These are phyloP conservation scores for Penicillium sp. DNA, from an alignment of 2,329 filamentous ascomycete species.

Conservation along the genomic window DNA sequence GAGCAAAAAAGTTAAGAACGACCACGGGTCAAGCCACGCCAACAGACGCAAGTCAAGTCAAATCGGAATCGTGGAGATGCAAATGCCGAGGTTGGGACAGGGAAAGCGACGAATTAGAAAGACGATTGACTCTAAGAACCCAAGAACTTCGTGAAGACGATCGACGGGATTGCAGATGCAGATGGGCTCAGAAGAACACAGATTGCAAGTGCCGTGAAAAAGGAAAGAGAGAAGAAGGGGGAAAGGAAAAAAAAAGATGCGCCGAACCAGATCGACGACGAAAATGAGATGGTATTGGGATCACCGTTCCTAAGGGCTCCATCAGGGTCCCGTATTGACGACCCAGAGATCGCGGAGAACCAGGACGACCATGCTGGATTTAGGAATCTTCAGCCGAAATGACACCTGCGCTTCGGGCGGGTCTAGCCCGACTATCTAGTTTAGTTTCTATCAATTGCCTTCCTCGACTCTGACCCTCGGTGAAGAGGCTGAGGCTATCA, in stretches of 20 bases:
- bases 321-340: slow-evolving; percentile 25
- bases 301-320: slow-evolving; percentile 20
- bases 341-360: slow-evolving; percentile 26
- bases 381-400: slow-evolving; percentile 31
- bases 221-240: slow-evolving; percentile 1
- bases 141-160: slow-evolving; percentile 18
- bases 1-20: neutral
- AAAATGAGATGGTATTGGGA: slow-evolving; percentile 17
- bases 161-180: neutral
- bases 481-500: no score
- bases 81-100: slow-evolving; percentile 24
- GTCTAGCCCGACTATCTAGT: slow-evolving; percentile 4
- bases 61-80: slow-evolving; percentile 12
- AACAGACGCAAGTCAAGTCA: slow-evolving; percentile 11
- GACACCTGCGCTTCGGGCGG: slow-evolving; percentile 10
- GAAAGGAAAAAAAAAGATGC: neutral
- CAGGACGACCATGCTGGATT: slow-evolving; percentile 18
- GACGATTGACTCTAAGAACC: neutral
- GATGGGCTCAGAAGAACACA: neutral
- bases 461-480: neutral
- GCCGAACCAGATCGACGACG: slow-evolving; percentile 25
- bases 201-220: neutral
- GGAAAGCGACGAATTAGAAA: slow-evolving; percentile 5
- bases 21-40: slow-evolving; percentile 1
- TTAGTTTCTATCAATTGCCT: neutral